These are phyloP conservation scores for Clitoria ternatea DNA, from an alignment of 306 rosid species.

Conservation along the genomic window DNA sequence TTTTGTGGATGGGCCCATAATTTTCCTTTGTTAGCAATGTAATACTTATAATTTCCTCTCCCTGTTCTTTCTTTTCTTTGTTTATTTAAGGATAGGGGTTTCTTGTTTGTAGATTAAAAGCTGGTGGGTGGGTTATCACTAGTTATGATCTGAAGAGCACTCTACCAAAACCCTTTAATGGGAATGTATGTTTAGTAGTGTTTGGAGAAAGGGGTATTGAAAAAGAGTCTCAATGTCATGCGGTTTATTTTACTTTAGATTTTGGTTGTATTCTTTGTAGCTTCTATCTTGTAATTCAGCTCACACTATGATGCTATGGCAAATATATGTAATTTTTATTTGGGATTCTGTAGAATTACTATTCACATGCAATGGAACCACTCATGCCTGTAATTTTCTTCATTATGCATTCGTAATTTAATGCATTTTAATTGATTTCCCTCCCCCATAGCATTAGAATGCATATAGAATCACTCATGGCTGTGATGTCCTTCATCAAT, in stretches of 20 bases:
- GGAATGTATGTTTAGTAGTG: neutral
- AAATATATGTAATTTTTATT: constrained; percentile 1
- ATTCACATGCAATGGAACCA: constrained; percentile 21
- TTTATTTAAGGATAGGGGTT: neutral
- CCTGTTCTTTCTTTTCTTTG: neutral
- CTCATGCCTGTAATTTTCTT: too few species aligned
- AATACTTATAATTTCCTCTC: neutral
- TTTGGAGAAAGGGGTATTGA: too few species aligned
- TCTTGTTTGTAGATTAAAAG: neutral
- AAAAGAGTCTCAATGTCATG: neutral
- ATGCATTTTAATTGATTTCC: too few species aligned
- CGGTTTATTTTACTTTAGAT: neutral
- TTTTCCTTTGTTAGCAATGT: neutral
- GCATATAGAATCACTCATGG: neutral
- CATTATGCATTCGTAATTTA: too few species aligned
- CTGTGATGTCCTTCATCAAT: too few species aligned
- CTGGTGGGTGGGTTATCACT: neutral
- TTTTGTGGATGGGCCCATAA: neutral
- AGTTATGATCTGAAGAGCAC: too few species aligned
- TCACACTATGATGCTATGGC: constrained; percentile 9
- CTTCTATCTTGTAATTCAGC: neutral
- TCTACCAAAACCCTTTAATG: neutral
- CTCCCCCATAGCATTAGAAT: too few species aligned
- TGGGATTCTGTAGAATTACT: neutral
- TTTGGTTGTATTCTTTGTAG: constrained; percentile 17